Evolutionary conservation across 73 alveolate species (phyloP).

Genomic region (Paramecium sonneborni): DNA sequence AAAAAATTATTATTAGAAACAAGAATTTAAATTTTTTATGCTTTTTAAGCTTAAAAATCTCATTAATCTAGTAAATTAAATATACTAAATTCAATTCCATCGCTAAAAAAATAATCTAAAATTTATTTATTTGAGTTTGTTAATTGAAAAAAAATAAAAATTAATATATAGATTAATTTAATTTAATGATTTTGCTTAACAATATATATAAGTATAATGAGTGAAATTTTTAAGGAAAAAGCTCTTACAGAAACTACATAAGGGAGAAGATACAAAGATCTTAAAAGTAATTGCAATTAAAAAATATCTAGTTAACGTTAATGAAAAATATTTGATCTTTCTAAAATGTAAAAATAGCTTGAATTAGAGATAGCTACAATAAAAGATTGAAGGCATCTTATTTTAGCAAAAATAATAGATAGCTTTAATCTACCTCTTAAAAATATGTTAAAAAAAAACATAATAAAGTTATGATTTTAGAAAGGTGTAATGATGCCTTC

Average conservation of each 20-base stretch:
- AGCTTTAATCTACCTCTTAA: neutral
- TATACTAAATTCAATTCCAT: too few species aligned
- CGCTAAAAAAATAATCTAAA: neutral
- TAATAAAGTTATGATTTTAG: neutral
- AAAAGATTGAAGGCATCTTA: neutral
- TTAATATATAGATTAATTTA: too few species aligned
- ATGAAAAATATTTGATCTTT: neutral
- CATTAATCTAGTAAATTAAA: too few species aligned
- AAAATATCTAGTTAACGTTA: too few species aligned
- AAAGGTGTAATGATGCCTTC: slow-evolving; percentile 29
- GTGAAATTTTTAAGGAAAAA: neutral
- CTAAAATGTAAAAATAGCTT: neutral
- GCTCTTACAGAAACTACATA: slow-evolving; percentile 31
- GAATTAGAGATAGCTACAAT: neutral
- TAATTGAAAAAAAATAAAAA: too few species aligned
- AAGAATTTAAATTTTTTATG: too few species aligned
- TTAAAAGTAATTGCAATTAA: slow-evolving; percentile 5
- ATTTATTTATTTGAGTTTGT: neutral
- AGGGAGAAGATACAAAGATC: slow-evolving; percentile 27
- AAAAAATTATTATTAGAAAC: too few species aligned
- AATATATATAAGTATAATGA: slow-evolving; percentile 16
- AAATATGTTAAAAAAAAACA: neutral
- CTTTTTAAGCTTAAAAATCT: too few species aligned
- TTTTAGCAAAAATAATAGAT: neutral
- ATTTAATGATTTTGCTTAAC: neutral